Evolutionary conservation across 106 monocot species (phyloP).

Genomic region (Hemerocallis citrina): DNA sequence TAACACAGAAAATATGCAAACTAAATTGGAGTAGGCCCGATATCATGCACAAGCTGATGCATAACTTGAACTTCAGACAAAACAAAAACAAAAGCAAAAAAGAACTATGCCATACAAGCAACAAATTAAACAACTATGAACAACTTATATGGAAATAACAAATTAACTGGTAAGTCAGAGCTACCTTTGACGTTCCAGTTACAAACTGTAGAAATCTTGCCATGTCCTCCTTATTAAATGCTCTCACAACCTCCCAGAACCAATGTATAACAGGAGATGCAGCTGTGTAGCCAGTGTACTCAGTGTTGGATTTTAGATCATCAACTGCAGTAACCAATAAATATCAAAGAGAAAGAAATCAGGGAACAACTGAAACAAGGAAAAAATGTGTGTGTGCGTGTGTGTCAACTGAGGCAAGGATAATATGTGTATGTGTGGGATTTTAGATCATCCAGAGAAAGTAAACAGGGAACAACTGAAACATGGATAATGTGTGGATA

Average conservation of each 20-base stretch:
- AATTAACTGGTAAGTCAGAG: neutral
- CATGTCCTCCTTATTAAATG: constrained; percentile 75
- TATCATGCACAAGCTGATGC: neutral
- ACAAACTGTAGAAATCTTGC: constrained; percentile 70
- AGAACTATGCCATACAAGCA: neutral
- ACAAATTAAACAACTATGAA: neutral
- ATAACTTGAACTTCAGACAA: neutral
- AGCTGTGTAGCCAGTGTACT: constrained; percentile 60
- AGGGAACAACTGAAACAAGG: no score
- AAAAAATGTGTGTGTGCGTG: no score
- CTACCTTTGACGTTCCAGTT: constrained; percentile 77
- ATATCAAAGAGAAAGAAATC: no score
- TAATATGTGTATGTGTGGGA: no score
- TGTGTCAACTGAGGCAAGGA: no score
- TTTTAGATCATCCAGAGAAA: no score
- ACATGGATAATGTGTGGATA: no score
- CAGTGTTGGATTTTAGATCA: constrained; percentile 62
- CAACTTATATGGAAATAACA: neutral
- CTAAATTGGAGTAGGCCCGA: neutral
- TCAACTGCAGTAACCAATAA: constrained; percentile 37
- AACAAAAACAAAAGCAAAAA: neutral
- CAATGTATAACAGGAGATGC: constrained; percentile 53
- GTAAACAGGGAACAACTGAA: no score
- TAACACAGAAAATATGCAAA: neutral
- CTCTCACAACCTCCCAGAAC: constrained; percentile 77